Conservation (phyloP, 148 eudicot species). For the Talinum fruticosum region DNA sequence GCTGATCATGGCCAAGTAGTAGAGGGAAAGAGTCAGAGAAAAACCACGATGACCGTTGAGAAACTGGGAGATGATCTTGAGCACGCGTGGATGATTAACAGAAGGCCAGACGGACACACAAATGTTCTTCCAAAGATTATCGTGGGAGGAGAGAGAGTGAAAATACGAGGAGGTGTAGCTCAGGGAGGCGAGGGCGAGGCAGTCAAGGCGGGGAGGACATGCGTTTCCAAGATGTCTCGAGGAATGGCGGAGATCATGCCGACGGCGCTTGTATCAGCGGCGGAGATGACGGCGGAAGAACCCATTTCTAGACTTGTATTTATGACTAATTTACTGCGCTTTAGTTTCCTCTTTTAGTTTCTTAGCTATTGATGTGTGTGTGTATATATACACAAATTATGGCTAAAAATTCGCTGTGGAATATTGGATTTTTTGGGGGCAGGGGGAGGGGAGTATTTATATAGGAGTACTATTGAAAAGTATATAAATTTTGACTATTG, state of each 20-base stretch:
- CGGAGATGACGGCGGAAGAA: neutral
- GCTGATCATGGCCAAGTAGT: constrained; percentile 6
- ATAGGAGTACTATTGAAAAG: no score
- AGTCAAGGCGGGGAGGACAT: constrained; percentile 49
- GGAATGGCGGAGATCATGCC: constrained; percentile 35
- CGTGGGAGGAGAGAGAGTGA: constrained; percentile 25
- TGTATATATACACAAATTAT: no score
- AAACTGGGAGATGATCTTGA: constrained; percentile 27
- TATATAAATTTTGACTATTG: no score
- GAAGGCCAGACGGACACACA: constrained; percentile 56
- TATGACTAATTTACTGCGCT: no score
- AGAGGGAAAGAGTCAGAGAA: constrained; percentile 42
- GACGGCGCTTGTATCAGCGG: neutral
- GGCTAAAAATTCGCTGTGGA: no score
- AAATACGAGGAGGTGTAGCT: constrained; percentile 37
- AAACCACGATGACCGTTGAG: constrained; percentile 45
- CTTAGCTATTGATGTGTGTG: no score
- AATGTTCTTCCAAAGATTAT: constrained; percentile 42
- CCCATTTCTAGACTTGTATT: neutral
- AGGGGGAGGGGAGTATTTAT: no score
- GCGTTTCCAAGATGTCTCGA: constrained; percentile 35
- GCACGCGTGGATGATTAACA: constrained; percentile 25
- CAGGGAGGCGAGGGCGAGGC: constrained; percentile 38
- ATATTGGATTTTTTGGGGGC: no score
- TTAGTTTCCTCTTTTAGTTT: no score